phyloP scores from a whole-genome alignment of 495 filamentous ascomycete species.

The Hypoxylon fuscum region DNA sequence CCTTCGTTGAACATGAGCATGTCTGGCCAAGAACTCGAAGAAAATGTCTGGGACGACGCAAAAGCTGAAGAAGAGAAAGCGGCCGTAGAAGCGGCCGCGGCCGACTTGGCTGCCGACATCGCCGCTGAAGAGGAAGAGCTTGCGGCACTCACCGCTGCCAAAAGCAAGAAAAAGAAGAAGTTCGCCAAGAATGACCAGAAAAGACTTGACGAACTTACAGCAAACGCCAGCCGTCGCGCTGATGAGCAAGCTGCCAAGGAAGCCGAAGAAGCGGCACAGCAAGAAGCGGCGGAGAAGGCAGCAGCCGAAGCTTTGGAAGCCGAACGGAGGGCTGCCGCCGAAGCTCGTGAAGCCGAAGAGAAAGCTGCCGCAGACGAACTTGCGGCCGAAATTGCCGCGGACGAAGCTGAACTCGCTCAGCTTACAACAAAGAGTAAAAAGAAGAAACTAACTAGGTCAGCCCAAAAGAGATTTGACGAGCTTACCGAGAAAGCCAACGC shows the following conservation, averaged over 20 bases:
- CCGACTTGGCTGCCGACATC: conserved; percentile 39
- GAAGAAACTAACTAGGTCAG: conserved; percentile 46
- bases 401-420: conserved; percentile 34
- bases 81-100: conserved; percentile 18
- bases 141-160: conserved; percentile 41
- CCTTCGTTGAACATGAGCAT: conserved; percentile 49
- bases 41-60: conserved; percentile 38
- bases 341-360: conserved; percentile 29
- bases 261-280: conserved; percentile 34
- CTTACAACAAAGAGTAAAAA: conserved; percentile 35
- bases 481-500: conserved; percentile 48
- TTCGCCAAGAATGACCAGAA: conserved; percentile 39
- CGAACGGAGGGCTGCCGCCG: conserved; percentile 22
- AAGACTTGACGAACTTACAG: conserved; percentile 48
- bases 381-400: conserved; percentile 41
- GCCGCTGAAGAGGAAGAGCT: conserved; percentile 49
- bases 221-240: conserved; percentile 40
- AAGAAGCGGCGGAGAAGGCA: conserved; percentile 36
- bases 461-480: conserved; percentile 50
- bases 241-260: conserved; percentile 43
- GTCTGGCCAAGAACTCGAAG: conserved; percentile 26
- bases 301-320: conserved; percentile 30
- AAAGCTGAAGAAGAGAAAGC: conserved; percentile 32
- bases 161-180: conserved; percentile 46
- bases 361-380: conserved; percentile 34